Percentiles rank a stretch among this genome's conserved stretches.
phyloP scores from a whole-genome alignment of 2,329 filamentous ascomycete species.

The Ascochyta fabae region DNA sequence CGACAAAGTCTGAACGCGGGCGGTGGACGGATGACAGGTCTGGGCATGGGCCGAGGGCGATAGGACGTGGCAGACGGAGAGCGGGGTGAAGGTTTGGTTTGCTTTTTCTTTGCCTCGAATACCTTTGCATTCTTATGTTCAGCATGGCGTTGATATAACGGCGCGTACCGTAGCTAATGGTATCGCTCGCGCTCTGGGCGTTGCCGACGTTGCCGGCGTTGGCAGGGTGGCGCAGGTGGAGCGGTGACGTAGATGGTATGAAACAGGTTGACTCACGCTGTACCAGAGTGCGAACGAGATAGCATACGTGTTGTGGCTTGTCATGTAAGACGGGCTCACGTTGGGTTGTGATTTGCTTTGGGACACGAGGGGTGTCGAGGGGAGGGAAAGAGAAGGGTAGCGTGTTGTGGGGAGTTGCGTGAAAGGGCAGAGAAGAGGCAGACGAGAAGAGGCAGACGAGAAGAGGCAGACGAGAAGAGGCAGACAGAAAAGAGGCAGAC shows the following conservation, averaged over 20 bases:
- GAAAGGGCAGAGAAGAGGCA: too few relatives aligned
- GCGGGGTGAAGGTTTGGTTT: too few relatives aligned
- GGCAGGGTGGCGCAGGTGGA: neutral
- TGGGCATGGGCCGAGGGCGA: slow-evolving; percentile 18
- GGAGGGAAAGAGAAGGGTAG: too few relatives aligned
- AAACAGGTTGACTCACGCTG: neutral
- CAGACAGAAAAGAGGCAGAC: too few relatives aligned
- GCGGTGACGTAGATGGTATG: neutral
- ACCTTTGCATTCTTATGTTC: slow-evolving; percentile 12
- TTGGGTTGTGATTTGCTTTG: too few relatives aligned
- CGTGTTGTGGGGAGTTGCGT: too few relatives aligned
- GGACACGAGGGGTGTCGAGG: too few relatives aligned
- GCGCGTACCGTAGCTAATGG: slow-evolving; percentile 1
- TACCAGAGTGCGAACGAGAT: too few relatives aligned
- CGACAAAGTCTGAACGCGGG: slow-evolving; percentile 80
- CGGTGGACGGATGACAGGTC: slow-evolving; percentile 59
- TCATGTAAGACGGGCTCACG: too few relatives aligned
- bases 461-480: too few relatives aligned
- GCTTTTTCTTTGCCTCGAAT: neutral
- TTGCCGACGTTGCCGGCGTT: neutral
- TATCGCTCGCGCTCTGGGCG: neutral
- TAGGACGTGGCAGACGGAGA: neutral
- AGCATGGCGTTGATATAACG: neutral
- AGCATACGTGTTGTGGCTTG: too few relatives aligned
- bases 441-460: too few relatives aligned